phyloP scores from a whole-genome alignment of 305 asterid genomes.

The Solanum hybrid region DNA sequence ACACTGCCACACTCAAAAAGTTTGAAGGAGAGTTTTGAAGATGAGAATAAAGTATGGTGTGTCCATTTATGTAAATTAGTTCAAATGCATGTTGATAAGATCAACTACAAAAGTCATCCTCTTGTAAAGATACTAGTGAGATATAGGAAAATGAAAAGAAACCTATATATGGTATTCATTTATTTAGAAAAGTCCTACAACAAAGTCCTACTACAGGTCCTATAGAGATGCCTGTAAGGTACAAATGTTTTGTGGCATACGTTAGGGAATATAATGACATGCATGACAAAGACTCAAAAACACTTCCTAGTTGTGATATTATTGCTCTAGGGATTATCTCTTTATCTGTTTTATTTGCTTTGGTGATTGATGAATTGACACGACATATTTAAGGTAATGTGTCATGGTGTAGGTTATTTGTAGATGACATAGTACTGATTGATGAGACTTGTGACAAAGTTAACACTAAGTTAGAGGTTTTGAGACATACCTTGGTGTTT shows the following conservation, averaged over 20 bases:
- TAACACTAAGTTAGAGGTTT: not conserved
- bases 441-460: not conserved
- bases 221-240: no score
- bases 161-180: no score
- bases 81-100: not conserved
- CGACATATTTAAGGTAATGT: not conserved
- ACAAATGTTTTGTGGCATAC: no score
- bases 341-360: no score
- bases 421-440: not conserved
- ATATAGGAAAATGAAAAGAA: no score
- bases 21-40: not conserved
- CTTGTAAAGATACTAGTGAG: no score
- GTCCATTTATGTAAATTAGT: not conserved
- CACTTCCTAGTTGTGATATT: not conserved
- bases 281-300: no score
- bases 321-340: not conserved
- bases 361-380: not conserved
- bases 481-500: no score
- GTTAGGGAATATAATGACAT: no score
- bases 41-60: not conserved
- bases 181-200: no score
- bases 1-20: not conserved
- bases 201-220: no score
- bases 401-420: not conserved
- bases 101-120: not conserved